Evolutionary conservation across 805 yeast genomes (phyloP).

Genomic region (Lachancea lanzarotensis): DNA sequence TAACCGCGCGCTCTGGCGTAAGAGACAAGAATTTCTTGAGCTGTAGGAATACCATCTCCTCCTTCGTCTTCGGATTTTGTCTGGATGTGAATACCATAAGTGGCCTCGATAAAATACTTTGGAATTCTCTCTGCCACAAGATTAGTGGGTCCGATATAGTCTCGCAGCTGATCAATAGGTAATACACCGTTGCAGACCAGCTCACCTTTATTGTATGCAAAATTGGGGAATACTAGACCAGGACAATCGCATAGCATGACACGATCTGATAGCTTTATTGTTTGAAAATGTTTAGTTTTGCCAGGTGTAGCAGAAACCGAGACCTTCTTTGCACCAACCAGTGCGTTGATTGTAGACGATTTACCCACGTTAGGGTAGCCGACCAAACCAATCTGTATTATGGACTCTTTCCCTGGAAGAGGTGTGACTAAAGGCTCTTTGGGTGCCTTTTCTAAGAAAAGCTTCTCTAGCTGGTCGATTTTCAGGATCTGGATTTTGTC

Average conservation of each 20-base stretch:
- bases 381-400: slow-evolving; percentile 86
- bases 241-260: slow-evolving; percentile 97
- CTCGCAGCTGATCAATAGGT: slow-evolving; percentile 95
- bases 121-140: slow-evolving; percentile 86
- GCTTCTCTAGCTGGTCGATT: slow-evolving; percentile 76
- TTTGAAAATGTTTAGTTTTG: slow-evolving; percentile 97
- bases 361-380: slow-evolving; percentile 97
- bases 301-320: slow-evolving; percentile 98
- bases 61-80: slow-evolving; percentile 76
- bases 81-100: slow-evolving; percentile 86
- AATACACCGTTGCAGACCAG: slow-evolving; percentile 97
- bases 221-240: slow-evolving; percentile 96
- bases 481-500: slow-evolving; percentile 63
- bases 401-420: slow-evolving; percentile 50
- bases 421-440: slow-evolving; percentile 44
- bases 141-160: slow-evolving; percentile 80
- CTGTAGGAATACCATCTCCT: slow-evolving; percentile 82
- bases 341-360: slow-evolving; percentile 95
- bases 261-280: slow-evolving; percentile 74
- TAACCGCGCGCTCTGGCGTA: slow-evolving; percentile 96
- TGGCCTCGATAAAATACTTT: slow-evolving; percentile 78
- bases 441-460: slow-evolving; percentile 78
- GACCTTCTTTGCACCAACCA: slow-evolving; percentile 95
- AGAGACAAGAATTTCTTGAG: slow-evolving; percentile 81
- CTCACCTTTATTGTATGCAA: slow-evolving; percentile 94